Percentiles rank a stretch among this genome's conserved stretches.
phyloP scores from a whole-genome alignment of 495 filamentous ascomycete species.

The Penicillium alfredii region DNA sequence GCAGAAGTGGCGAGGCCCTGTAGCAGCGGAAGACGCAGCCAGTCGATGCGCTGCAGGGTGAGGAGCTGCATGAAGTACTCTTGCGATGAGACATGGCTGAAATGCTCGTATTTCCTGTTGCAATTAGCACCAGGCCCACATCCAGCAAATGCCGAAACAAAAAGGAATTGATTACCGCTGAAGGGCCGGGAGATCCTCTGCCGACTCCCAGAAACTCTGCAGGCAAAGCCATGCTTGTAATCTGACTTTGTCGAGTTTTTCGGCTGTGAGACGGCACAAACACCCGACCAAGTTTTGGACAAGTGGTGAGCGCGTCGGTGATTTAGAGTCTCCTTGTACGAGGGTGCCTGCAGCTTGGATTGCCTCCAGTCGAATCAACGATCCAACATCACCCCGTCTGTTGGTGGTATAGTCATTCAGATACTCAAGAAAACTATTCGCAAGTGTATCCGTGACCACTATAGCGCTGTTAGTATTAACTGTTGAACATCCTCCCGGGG shows the following conservation, averaged over 20 bases:
- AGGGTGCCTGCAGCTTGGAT: constrained; percentile 51
- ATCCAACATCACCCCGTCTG: constrained; percentile 82
- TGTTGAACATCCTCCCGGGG: background rate
- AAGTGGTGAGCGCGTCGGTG: constrained; percentile 11
- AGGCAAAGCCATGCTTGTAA: constrained; percentile 54
- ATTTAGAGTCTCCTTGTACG: constrained; percentile 17
- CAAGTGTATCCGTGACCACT: constrained; percentile 25
- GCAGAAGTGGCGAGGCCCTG: constrained; percentile 78
- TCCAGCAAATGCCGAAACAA: background rate
- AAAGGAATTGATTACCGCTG: constrained; percentile 21
- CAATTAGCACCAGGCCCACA: constrained; percentile 14
- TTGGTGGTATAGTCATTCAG: constrained; percentile 88
- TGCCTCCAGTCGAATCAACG: constrained; percentile 71
- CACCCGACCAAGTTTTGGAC: constrained; percentile 30
- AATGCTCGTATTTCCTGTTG: constrained; percentile 39
- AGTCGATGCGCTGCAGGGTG: constrained; percentile 29
- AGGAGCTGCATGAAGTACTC: constrained; percentile 43
- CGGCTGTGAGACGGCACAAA: constrained; percentile 66
- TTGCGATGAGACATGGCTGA: constrained; percentile 38
- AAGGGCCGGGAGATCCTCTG: constrained; percentile 27
- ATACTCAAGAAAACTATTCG: constrained; percentile 36
- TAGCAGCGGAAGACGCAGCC: constrained; percentile 47
- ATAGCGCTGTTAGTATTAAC: constrained; percentile 9
- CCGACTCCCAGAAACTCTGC: constrained; percentile 35
- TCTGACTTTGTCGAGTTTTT: constrained; percentile 86